Conservation (phyloP, 208 protist genomes). For the Trypanosoma grayi region DNA sequence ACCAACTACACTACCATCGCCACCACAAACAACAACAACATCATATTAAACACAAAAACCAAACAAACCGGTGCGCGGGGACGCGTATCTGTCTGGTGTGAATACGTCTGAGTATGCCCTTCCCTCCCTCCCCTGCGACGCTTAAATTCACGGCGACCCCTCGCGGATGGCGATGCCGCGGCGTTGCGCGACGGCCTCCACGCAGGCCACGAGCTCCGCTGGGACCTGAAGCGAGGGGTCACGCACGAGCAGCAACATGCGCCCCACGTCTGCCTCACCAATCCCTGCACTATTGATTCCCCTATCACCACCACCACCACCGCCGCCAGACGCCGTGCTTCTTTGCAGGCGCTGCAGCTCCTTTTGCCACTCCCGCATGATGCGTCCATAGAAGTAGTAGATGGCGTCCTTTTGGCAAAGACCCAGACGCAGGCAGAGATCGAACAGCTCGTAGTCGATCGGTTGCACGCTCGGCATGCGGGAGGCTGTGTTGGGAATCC, state of each 20-base stretch:
- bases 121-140: neutral
- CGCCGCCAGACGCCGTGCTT: conserved; percentile 2
- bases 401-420: conserved; percentile 42
- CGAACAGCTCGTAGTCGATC: conserved; percentile 82
- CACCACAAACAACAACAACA: too few species aligned
- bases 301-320: neutral
- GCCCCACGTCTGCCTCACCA: conserved; percentile 40
- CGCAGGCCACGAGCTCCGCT: conserved; percentile 52
- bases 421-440: conserved; percentile 62
- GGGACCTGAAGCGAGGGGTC: conserved; percentile 77
- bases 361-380: conserved; percentile 61
- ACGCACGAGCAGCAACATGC: conserved; percentile 61
- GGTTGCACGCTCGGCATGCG: conserved; percentile 57
- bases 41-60: neutral
- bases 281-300: conserved; percentile 3
- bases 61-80: too few species aligned
- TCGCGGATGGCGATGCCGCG: conserved; percentile 1
- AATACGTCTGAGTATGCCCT: neutral
- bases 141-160: neutral
- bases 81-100: too few species aligned
- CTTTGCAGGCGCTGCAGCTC: conserved; percentile 38
- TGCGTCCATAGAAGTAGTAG: conserved; percentile 74
- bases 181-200: conserved; percentile 47
- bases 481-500: conserved; percentile 48
- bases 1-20: too few species aligned